Evolutionary conservation across 805 yeast genomes (phyloP).

Genomic region (Lipomyces kockii): DNA sequence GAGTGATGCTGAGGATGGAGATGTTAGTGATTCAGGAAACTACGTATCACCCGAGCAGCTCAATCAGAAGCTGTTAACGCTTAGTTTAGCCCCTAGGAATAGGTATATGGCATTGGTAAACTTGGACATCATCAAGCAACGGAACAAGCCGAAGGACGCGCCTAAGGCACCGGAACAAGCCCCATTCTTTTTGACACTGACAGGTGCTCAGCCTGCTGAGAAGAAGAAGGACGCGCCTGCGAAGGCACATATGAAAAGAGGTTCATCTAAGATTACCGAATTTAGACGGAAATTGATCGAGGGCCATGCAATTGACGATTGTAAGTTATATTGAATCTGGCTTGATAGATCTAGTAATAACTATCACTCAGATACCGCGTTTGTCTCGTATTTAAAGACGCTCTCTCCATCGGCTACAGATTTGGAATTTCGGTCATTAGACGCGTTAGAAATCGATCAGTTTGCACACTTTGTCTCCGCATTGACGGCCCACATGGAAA

Average conservation of each 20-base stretch:
- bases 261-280: constrained; percentile 49
- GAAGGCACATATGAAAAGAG: constrained; percentile 3
- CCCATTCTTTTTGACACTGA: constrained; percentile 77
- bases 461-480: constrained; percentile 69
- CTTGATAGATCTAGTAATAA: not conserved
- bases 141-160: constrained; percentile 89
- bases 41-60: constrained; percentile 61
- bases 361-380: constrained; percentile 41
- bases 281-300: constrained; percentile 70
- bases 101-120: constrained; percentile 80
- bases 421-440: constrained; percentile 81
- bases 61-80: constrained; percentile 64
- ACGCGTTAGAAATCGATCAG: constrained; percentile 62
- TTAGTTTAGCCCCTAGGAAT: constrained; percentile 75
- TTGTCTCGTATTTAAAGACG: constrained; percentile 59
- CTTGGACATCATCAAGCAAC: constrained; percentile 77
- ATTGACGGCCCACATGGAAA: constrained; percentile 59
- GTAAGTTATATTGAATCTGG: constrained; percentile 23
- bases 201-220: constrained; percentile 10
- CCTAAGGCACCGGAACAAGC: constrained; percentile 82
- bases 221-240: constrained; percentile 40
- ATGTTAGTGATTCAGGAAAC: constrained; percentile 47
- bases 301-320: constrained; percentile 52
- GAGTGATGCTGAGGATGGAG: constrained; percentile 45
- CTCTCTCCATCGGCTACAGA: constrained; percentile 82